A percentile compares a stretch with the other conserved stretches of the same genome.
phyloP scores from a whole-genome alignment of 1,139 yeast genomes.

The Barnettozyma hawaiiensis region DNA sequence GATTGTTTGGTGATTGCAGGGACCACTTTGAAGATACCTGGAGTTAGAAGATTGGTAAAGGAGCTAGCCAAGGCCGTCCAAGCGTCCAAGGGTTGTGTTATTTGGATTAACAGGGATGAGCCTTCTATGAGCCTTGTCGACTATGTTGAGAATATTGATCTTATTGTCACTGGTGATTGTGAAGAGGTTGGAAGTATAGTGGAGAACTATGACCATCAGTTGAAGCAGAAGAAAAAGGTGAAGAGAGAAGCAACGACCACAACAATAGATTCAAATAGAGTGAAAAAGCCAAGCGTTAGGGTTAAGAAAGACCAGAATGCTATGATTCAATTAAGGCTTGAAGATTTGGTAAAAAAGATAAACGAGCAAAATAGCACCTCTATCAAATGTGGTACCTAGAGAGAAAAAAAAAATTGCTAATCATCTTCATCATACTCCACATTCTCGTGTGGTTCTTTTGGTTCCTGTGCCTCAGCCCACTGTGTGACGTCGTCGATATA shows the following conservation, averaged over 20 bases:
- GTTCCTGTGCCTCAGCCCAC: constrained; percentile 96
- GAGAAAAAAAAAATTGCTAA: constrained; percentile 15
- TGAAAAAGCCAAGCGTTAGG: constrained; percentile 4
- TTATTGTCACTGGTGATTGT: constrained; percentile 56
- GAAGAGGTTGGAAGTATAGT: constrained; percentile 40
- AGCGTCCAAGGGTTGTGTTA: constrained; percentile 47
- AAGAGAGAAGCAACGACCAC: constrained; percentile 1
- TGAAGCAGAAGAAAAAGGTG: constrained; percentile 3
- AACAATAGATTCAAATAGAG: background rate
- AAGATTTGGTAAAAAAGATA: constrained; percentile 20
- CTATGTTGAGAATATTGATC: constrained; percentile 47
- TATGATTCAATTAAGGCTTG: constrained; percentile 23
- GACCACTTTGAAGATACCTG: constrained; percentile 81
- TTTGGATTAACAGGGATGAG: constrained; percentile 52
- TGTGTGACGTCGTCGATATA: constrained; percentile 96
- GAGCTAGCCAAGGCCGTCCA: constrained; percentile 66
- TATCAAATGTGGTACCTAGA: constrained; percentile 7
- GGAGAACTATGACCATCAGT: constrained; percentile 27
- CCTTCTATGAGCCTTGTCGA: constrained; percentile 46
- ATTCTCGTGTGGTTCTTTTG: constrained; percentile 88
- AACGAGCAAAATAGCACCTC: constrained; percentile 2
- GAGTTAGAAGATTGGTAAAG: constrained; percentile 70
- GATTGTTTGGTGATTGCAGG: constrained; percentile 82
- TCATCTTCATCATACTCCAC: constrained; percentile 48
- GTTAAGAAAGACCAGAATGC: constrained; percentile 7